Percentiles rank a stretch among this genome's conserved stretches.
Evolutionary conservation across 2,329 filamentous ascomycete genomes (phyloP).

Genomic region (Clarireedia monteithiana): DNA sequence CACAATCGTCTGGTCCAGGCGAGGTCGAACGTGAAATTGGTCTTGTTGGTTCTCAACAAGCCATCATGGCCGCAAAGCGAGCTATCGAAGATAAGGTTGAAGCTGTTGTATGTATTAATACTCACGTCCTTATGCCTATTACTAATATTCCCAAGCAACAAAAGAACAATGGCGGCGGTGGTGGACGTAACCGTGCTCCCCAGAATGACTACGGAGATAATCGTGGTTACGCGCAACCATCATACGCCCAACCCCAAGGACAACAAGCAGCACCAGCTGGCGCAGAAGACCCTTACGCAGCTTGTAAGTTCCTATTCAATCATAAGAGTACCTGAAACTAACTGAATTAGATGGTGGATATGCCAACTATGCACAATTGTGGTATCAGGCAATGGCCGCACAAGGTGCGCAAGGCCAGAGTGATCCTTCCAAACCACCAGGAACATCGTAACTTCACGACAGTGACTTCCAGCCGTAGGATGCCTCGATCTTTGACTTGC

Average conservation of each 20-base stretch:
- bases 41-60: constrained; percentile 67
- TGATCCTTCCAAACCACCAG: constrained; percentile 34
- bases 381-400: constrained; percentile 64
- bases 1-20: constrained; percentile 66
- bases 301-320: constrained; percentile 44
- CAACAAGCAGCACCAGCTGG: constrained; percentile 39
- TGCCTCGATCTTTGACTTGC: constrained; percentile 19
- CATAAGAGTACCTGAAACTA: constrained; percentile 18
- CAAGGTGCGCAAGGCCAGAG: constrained; percentile 33
- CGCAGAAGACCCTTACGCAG: constrained; percentile 62
- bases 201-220: constrained; percentile 49
- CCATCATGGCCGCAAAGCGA: constrained; percentile 72
- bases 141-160: constrained; percentile 37
- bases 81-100: constrained; percentile 91
- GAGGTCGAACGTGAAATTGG: constrained; percentile 83
- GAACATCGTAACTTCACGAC: constrained; percentile 29
- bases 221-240: constrained; percentile 40
- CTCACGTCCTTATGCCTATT: not conserved
- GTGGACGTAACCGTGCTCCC: constrained; percentile 35
- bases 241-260: constrained; percentile 32
- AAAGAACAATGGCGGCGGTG: constrained; percentile 41
- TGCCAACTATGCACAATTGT: constrained; percentile 70
- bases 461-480: constrained; percentile 19
- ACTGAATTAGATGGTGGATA: constrained; percentile 61
- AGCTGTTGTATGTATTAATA: constrained; percentile 60